phyloP scores from a whole-genome alignment of 345 rosid species.

The Euphorbia tirucalli region DNA sequence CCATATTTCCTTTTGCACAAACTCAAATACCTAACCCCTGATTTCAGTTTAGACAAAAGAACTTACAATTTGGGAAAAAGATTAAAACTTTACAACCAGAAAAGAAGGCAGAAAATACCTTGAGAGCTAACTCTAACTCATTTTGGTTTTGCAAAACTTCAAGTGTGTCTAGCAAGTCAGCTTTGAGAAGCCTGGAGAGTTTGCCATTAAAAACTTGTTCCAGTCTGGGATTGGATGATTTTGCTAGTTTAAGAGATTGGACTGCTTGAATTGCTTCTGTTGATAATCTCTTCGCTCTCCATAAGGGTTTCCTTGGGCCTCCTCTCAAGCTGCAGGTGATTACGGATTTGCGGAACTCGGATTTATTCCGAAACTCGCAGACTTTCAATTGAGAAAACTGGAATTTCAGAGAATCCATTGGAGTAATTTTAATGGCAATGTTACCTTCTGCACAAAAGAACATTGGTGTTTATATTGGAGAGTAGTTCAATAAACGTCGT shows the following conservation, averaged over 20 bases:
- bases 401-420: slow-evolving; percentile 23
- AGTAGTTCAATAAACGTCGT: background rate
- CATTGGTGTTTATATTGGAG: background rate
- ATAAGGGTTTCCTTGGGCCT: slow-evolving; percentile 28
- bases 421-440: background rate
- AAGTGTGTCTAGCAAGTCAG: slow-evolving; percentile 49
- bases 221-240: slow-evolving; percentile 36
- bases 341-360: slow-evolving; percentile 2
- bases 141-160: slow-evolving; percentile 48
- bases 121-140: slow-evolving; percentile 47
- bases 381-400: slow-evolving; percentile 20
- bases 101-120: slow-evolving; percentile 19
- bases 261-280: slow-evolving; percentile 58
- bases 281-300: slow-evolving; percentile 50
- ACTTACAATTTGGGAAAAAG: background rate
- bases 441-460: background rate
- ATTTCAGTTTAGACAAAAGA: slow-evolving; percentile 24
- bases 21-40: slow-evolving; percentile 49
- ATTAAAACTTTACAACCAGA: background rate
- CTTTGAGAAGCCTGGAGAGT: slow-evolving; percentile 53
- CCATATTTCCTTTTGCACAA: slow-evolving; percentile 50
- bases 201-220: slow-evolving; percentile 28
- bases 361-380: background rate
- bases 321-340: slow-evolving; percentile 48
- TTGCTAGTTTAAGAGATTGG: slow-evolving; percentile 57